phyloP scores from a whole-genome alignment of 169 alveolate genomes.

The Eimeria acervulina region DNA sequence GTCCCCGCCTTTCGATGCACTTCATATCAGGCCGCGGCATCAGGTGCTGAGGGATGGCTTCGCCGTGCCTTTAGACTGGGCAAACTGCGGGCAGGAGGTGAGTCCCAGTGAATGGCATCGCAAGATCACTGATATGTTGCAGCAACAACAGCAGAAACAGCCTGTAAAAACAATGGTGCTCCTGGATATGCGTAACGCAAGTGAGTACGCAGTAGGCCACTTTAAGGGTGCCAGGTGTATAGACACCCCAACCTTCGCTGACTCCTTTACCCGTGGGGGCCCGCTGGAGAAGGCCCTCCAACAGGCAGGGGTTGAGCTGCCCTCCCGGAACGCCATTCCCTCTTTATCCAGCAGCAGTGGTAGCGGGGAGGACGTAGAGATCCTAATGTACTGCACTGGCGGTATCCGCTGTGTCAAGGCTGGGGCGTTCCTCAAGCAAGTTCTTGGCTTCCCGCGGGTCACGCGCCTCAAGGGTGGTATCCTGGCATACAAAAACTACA shows the following conservation, averaged over 20 bases:
- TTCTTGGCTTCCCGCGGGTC: constrained; percentile 84
- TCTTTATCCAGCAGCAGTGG: not conserved
- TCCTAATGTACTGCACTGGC: constrained; percentile 86
- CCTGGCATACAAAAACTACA: constrained; percentile 73
- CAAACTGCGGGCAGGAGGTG: constrained; percentile 82
- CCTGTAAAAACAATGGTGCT: constrained; percentile 26
- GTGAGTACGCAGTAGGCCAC: constrained; percentile 81
- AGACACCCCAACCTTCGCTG: constrained; percentile 80
- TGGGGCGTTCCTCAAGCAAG: constrained; percentile 82
- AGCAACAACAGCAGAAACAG: constrained; percentile 72
- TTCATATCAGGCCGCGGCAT: constrained; percentile 73
- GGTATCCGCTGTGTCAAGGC: constrained; percentile 86
- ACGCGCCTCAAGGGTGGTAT: constrained; percentile 83
- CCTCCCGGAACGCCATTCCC: not conserved
- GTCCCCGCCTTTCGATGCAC: constrained; percentile 81
- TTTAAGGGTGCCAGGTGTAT: constrained; percentile 80
- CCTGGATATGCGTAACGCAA: constrained; percentile 81
- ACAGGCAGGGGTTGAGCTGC: constrained; percentile 36
- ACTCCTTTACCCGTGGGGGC: constrained; percentile 69
- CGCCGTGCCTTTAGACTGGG: constrained; percentile 54
- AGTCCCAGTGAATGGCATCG: constrained; percentile 74
- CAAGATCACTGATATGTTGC: constrained; percentile 64
- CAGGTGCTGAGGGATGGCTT: constrained; percentile 85
- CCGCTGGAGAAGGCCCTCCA: constrained; percentile 63
- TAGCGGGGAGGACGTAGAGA: constrained; percentile 62